Percentiles rank a stretch among this genome's conserved stretches.
phyloP scores from a whole-genome alignment of 2,329 filamentous ascomycete genomes.

The Diaporthe ampelina region DNA sequence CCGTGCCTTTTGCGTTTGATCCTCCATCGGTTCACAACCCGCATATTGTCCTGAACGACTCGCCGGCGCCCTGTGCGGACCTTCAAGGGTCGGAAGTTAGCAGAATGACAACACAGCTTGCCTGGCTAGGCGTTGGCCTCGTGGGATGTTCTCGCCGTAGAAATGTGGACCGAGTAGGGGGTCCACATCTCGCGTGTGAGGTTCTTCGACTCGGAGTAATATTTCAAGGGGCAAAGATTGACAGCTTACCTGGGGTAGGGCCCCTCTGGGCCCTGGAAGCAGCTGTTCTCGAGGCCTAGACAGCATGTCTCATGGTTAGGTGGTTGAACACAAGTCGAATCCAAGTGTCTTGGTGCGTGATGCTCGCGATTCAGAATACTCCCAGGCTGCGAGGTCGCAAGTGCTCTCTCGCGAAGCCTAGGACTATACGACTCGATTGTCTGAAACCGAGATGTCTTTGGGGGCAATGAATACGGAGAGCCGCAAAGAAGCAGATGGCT shows the following conservation, averaged over 20 bases:
- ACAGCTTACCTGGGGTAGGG: not conserved
- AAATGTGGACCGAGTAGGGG: no score
- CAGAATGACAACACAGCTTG: no score
- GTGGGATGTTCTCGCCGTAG: no score
- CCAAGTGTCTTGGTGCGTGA: not conserved
- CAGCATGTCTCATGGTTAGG: not conserved
- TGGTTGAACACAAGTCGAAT: fast-evolving
- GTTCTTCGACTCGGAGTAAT: no score
- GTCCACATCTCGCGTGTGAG: no score
- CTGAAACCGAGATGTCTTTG: no score
- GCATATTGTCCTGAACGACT: not conserved
- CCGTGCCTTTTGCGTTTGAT: no score
- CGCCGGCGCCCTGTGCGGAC: no score
- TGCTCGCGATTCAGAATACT: not conserved
- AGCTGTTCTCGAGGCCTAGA: not conserved
- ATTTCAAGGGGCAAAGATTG: no score
- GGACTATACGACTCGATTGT: not conserved
- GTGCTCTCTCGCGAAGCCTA: no score
- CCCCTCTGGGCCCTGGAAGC: not conserved
- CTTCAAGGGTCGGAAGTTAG: no score
- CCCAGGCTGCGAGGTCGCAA: not conserved
- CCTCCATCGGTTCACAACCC: not conserved
- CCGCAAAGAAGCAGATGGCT: not conserved
- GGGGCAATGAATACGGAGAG: not conserved
- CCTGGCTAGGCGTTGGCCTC: no score